Conservation (phyloP, 2,329 filamentous ascomycete species). For the Fusarium musae region DNA sequence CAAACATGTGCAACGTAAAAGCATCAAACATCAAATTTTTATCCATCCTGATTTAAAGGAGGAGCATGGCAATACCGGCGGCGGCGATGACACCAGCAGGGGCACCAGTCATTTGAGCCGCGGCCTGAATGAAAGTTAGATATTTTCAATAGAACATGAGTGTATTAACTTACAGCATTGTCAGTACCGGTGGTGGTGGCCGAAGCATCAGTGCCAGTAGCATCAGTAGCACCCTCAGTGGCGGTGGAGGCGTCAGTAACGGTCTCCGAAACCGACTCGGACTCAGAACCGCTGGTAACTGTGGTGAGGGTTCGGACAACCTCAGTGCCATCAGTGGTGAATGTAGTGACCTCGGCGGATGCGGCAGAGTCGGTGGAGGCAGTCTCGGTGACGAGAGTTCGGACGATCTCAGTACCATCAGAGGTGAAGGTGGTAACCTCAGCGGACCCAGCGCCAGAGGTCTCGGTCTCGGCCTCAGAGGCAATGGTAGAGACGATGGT, state of each 20-base stretch:
- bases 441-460: constrained; percentile 14
- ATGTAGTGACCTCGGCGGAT: constrained; percentile 33
- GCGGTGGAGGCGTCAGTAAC: constrained; percentile 36
- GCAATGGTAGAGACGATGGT: constrained; percentile 34
- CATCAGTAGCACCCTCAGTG: constrained; percentile 16
- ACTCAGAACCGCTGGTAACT: constrained; percentile 25
- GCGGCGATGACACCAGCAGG: constrained; percentile 60
- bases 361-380: constrained; percentile 24
- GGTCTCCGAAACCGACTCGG: constrained; percentile 27
- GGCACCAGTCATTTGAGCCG: constrained; percentile 56
- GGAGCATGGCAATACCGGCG: constrained; percentile 60
- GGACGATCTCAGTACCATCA: constrained; percentile 29
- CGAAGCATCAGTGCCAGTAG: constrained; percentile 28
- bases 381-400: constrained; percentile 34
- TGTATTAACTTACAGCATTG: constrained; percentile 47
- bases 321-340: constrained; percentile 33
- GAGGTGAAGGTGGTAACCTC: constrained; percentile 37
- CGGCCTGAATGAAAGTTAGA: constrained; percentile 39
- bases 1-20: constrained; percentile 54
- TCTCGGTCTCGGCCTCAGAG: constrained; percentile 12
- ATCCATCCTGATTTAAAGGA: constrained; percentile 55
- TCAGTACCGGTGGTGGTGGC: constrained; percentile 35
- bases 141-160: neutral
- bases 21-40: constrained; percentile 39
- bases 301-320: constrained; percentile 38